Percentiles rank a stretch among this genome's conserved stretches.
Conservation (phyloP, 331 rosid species). For the Telfairia occidentalis region DNA sequence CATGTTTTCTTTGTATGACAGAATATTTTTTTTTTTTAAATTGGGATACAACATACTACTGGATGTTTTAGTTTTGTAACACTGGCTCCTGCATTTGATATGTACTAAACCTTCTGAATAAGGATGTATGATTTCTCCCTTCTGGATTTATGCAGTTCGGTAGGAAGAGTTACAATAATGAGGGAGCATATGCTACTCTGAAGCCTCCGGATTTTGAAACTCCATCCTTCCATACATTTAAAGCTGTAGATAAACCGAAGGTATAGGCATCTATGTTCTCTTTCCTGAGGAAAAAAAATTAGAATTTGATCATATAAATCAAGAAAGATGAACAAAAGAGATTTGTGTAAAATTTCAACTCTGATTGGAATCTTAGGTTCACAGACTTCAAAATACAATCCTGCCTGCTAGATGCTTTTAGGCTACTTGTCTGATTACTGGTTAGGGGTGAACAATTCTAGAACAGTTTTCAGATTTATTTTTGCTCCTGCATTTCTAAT, state of each 20-base stretch:
- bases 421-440: neutral
- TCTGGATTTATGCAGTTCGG: conserved; percentile 46
- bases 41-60: conserved; percentile 35
- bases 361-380: conserved; percentile 6
- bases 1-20: neutral
- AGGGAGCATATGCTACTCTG: conserved; percentile 79
- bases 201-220: conserved; percentile 49
- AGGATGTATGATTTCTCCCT: neutral
- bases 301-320: neutral
- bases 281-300: neutral
- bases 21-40: neutral
- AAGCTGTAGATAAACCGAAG: conserved; percentile 53
- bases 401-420: neutral
- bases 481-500: neutral
- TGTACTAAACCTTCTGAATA: neutral
- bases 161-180: conserved; percentile 46
- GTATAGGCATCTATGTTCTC: conserved; percentile 19
- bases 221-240: conserved; percentile 70
- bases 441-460: neutral
- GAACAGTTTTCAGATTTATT: neutral
- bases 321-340: neutral
- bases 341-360: neutral
- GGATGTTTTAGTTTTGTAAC: neutral
- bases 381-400: neutral
- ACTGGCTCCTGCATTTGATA: neutral